A percentile compares a stretch with the other conserved stretches of the same genome.
Conservation (phyloP, 164 flowering plant species). For the Saururus chinensis region DNA sequence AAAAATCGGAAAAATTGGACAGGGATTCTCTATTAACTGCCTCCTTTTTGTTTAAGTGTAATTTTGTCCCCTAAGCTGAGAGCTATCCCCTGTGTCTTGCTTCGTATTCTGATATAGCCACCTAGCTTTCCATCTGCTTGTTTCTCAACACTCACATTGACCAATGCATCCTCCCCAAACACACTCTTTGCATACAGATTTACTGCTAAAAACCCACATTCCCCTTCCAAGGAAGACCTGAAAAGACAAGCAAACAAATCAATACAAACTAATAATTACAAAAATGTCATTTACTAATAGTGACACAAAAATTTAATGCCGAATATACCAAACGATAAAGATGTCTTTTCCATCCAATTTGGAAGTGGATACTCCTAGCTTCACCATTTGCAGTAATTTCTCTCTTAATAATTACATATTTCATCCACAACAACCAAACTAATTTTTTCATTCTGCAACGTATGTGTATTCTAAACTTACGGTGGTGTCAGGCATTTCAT, state of each 20-base stretch:
- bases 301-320: too few species aligned
- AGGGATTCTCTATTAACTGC: conserved; percentile 6
- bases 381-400: too few species aligned
- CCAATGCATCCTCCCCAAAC: conserved; percentile 97
- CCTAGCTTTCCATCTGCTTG: conserved; percentile 80
- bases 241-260: not conserved
- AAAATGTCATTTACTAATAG: too few species aligned
- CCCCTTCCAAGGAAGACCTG: conserved; percentile 91
- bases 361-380: too few species aligned
- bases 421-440: too few species aligned
- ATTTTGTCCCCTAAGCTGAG: conserved; percentile 95
- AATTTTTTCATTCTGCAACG: too few species aligned
- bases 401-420: too few species aligned
- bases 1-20: too few species aligned
- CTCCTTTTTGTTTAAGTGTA: conserved; percentile 93
- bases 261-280: too few species aligned
- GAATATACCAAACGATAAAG: too few species aligned
- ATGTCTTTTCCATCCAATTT: too few species aligned
- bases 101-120: conserved; percentile 92
- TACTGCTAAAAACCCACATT: conserved; percentile 93
- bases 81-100: conserved; percentile 96
- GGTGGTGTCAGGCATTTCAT: conserved; percentile 93
- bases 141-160: conserved; percentile 83
- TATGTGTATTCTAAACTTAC: too few species aligned
- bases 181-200: conserved; percentile 95